phyloP scores from a whole-genome alignment of 2,329 filamentous ascomycete species.

The Ilyonectria destructans region DNA sequence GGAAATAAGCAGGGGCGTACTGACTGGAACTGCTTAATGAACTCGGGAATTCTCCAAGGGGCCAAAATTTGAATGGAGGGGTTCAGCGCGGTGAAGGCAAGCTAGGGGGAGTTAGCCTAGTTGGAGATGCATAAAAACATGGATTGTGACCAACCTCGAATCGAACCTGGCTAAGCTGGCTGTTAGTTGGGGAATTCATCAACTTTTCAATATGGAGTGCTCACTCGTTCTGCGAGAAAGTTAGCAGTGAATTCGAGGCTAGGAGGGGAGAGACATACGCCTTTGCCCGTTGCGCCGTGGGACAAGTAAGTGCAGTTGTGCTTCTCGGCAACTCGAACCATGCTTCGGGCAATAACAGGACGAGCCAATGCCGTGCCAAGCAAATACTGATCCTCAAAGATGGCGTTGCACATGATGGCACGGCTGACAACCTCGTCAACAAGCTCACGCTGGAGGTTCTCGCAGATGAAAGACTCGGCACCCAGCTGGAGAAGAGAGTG shows the following conservation, averaged over 20 bases:
- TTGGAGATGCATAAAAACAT: no score
- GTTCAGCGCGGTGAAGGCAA: slow-evolving; percentile 72
- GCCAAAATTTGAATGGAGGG: slow-evolving; percentile 54
- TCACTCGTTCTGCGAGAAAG: slow-evolving; percentile 48
- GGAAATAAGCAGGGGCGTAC: slow-evolving; percentile 17
- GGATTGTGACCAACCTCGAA: slow-evolving; percentile 45
- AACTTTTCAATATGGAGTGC: slow-evolving; percentile 6
- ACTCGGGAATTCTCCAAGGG: slow-evolving; percentile 81
- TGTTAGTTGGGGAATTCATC: slow-evolving; percentile 16
- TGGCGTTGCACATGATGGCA: slow-evolving; percentile 60
- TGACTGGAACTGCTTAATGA: slow-evolving; percentile 78
- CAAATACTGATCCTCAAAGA: slow-evolving; percentile 71
- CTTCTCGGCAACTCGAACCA: slow-evolving; percentile 54
- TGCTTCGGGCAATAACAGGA: slow-evolving; percentile 75
- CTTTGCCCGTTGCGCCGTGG: slow-evolving; percentile 76
- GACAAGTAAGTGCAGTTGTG: slow-evolving; percentile 57
- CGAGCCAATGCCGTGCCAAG: slow-evolving; percentile 73
- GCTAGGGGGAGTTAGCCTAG: slow-evolving; percentile 67
- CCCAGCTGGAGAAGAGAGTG: no score
- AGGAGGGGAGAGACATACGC: slow-evolving; percentile 55
- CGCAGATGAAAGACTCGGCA: slow-evolving; percentile 59
- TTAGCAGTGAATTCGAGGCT: slow-evolving; percentile 4
- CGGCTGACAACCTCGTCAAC: slow-evolving; percentile 83
- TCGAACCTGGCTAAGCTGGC: slow-evolving; percentile 53
- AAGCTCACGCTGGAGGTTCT: slow-evolving; percentile 80